Conservation (phyloP, 176 grass and related monocot genomes). For the Guadua angustifolia region DNA sequence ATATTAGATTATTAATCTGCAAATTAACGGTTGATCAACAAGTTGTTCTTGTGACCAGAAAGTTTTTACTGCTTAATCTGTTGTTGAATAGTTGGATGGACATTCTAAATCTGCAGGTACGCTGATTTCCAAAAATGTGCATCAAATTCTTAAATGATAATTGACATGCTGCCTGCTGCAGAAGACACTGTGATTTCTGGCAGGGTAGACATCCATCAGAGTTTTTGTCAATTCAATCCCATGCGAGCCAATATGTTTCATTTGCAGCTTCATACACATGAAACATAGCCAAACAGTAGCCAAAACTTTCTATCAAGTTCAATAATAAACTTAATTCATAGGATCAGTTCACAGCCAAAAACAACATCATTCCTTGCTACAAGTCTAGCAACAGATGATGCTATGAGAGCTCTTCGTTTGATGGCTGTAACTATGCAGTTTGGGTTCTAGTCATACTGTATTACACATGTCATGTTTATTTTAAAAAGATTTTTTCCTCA, state of each 20-base stretch:
- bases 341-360: not conserved
- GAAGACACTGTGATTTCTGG: not conserved
- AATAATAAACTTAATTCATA: not conserved
- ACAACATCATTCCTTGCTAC: not conserved
- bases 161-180: too few species aligned
- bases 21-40: too few species aligned
- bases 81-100: too few species aligned
- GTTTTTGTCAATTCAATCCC: not conserved
- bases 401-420: not conserved
- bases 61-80: too few species aligned
- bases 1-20: too few species aligned
- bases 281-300: not conserved
- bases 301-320: not conserved
- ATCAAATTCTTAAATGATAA: too few species aligned
- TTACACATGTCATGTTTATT: not conserved
- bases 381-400: slow-evolving; percentile 7
- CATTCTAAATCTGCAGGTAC: too few species aligned
- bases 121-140: too few species aligned
- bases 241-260: not conserved
- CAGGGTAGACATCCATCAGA: not conserved
- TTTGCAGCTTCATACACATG: not conserved
- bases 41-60: too few species aligned
- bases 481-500: not conserved
- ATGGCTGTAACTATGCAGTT: not conserved
- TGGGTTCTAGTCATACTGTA: not conserved